Evolutionary conservation across 305 asterid genomes (phyloP), one percentile per base, ranked within the genome.

Genomic region (Fraxinus floribunda): DNA sequence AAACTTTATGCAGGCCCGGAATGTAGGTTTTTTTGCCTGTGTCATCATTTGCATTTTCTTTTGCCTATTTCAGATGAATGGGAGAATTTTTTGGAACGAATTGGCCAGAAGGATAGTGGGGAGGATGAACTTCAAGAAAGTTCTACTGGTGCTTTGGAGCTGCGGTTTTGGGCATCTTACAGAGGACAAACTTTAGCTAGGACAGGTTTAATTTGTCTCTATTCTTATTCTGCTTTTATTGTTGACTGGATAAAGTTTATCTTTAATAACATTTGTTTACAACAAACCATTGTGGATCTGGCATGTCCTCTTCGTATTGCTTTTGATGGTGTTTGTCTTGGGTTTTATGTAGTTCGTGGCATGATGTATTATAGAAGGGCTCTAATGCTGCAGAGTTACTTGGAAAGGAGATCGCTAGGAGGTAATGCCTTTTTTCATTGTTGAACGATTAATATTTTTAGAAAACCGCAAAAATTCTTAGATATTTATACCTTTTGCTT

Each of bases 351-450:
- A 96, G 99, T 96, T 81, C 97, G 99, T 66, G 99, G 99, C 64
- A 94, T 96, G 99, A 96, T 96, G 99, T 96, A 96, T 88, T 96
- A 96, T 83, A 93, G 99, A 90, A 92, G 98, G 88, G 99, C 99
- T 6, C 86, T 96, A 84, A 94, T 96, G 98, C 93, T 96, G 83
- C 99, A 96, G 89, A 92, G 98, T 89, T 87, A 81, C 90, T 86
- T 96, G 88, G 99, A 96, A 90, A 90, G 87, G 83, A 93, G 98
- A 91, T 83, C 93, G 26, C 81, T 88, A 10, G 98, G 91, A 91
- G 99, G 99, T 96, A 85, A 78, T 74, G 84, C 35, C n/a, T 73
- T 85, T 71, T 62, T n/a, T 49, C 70, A 24, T 75, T 35, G 77
- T 26, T 41, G 68, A 77, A 35, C 75, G 32, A 60, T 62, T 79